These are phyloP conservation scores for Lasiodiplodia gonubiensis DNA, from an alignment of 2,329 filamentous ascomycete genomes.

Conservation along the genomic window DNA sequence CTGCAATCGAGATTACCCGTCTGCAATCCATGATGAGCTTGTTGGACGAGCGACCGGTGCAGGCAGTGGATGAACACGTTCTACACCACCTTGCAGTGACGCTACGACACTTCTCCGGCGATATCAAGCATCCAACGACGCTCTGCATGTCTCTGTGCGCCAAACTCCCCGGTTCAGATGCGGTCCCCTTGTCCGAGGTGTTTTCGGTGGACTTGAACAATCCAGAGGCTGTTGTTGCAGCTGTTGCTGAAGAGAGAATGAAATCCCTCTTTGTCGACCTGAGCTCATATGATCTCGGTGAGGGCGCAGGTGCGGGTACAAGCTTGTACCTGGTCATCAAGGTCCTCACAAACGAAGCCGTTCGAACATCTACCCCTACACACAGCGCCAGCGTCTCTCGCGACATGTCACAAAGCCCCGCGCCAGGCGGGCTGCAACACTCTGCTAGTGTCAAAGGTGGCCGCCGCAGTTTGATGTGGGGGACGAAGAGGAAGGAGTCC, in stretches of 20 bases:
- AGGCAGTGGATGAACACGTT: conserved; percentile 70
- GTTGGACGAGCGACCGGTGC: conserved; percentile 78
- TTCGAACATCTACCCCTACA: conserved; percentile 37
- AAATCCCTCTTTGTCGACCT: conserved; percentile 90
- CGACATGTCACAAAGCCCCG: conserved; percentile 37
- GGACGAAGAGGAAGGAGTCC: conserved; percentile 56
- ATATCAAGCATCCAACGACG: conserved; percentile 71
- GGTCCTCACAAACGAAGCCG: conserved; percentile 67
- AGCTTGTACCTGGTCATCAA: conserved; percentile 85
- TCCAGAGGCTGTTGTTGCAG: conserved; percentile 71
- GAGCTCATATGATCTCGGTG: conserved; percentile 74
- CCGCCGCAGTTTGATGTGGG: conserved; percentile 67
- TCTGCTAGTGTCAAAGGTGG: conserved; percentile 49
- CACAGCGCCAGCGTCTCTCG: conserved; percentile 39
- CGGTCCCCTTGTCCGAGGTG: conserved; percentile 78
- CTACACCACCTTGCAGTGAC: conserved; percentile 85
- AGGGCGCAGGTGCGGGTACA: conserved; percentile 67
- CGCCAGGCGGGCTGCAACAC: conserved; percentile 36
- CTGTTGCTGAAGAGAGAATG: conserved; percentile 70
- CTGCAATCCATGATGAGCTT: conserved; percentile 96
- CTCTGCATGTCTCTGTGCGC: conserved; percentile 79
- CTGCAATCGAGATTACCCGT: conserved; percentile 86
- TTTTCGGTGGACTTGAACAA: conserved; percentile 80
- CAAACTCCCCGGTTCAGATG: conserved; percentile 67
- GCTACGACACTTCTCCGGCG: conserved; percentile 79